These are phyloP conservation scores for Zoysia japonica DNA, from an alignment of 176 grass and related monocot species.

Conservation along the genomic window DNA sequence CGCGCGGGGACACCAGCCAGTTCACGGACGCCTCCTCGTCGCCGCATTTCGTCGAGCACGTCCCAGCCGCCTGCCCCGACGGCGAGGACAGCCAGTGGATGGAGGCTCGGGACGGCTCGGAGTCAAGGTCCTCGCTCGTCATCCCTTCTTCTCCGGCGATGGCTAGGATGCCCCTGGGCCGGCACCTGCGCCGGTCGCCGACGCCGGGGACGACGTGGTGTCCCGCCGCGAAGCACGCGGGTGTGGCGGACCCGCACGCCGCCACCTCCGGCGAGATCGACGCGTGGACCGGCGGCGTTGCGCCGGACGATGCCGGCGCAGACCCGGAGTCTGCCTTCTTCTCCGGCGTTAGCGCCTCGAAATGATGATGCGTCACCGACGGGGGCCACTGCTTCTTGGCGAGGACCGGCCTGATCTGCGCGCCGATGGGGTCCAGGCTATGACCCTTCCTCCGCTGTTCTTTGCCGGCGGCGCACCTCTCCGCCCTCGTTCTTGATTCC, in stretches of 20 bases:
- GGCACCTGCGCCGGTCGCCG: conserved; percentile 73
- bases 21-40: conserved; percentile 34
- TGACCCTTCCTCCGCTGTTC: background rate
- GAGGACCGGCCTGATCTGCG: conserved; percentile 27
- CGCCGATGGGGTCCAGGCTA: background rate
- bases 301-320: conserved; percentile 35
- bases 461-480: background rate
- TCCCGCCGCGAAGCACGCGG: conserved; percentile 74
- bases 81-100: conserved; percentile 87
- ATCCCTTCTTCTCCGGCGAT: conserved; percentile 39
- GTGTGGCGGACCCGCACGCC: conserved; percentile 53
- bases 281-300: conserved; percentile 74
- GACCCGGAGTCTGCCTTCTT: conserved; percentile 29
- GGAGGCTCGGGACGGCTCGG: conserved; percentile 54
- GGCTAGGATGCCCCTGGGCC: conserved; percentile 73
- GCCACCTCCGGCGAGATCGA: conserved; percentile 89
- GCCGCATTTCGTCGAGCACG: conserved; percentile 1
- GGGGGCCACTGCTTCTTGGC: conserved; percentile 25
- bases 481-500: conserved; percentile 12
- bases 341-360: conserved; percentile 57
- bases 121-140: conserved; percentile 21
- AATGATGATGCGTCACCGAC: background rate
- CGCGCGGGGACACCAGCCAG: conserved; percentile 55
- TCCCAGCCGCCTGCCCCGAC: conserved; percentile 30
- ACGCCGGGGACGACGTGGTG: conserved; percentile 71